Evolutionary conservation across 148 eudicot species (phyloP).

Genomic region (Limonium bicolor): DNA sequence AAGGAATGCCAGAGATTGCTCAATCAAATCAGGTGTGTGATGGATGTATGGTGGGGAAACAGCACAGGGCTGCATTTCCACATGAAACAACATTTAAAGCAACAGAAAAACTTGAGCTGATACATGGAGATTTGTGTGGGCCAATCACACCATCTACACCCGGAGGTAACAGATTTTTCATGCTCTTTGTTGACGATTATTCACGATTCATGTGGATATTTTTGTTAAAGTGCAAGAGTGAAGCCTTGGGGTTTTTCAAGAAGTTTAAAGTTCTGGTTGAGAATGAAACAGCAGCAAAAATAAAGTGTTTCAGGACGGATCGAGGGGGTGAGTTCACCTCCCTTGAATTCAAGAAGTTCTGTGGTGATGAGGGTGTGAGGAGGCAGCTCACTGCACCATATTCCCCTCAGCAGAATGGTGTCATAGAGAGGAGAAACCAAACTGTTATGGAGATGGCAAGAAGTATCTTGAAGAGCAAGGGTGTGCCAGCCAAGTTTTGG

Average conservation of each 20-base stretch:
- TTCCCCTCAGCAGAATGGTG: constrained; percentile 8
- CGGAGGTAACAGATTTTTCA: background rate
- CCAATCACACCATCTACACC: too few relatives aligned
- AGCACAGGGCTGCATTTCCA: too few relatives aligned
- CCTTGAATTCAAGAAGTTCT: background rate
- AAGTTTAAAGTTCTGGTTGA: background rate
- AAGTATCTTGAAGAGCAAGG: too few relatives aligned
- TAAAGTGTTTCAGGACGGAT: background rate
- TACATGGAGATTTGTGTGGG: too few relatives aligned
- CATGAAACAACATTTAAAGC: too few relatives aligned
- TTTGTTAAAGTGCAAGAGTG: background rate
- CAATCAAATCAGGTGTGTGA: too few relatives aligned
- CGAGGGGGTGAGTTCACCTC: background rate
- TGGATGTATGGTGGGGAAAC: too few relatives aligned
- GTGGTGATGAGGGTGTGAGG: background rate
- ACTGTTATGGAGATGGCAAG: too few relatives aligned
- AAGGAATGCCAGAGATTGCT: too few relatives aligned
- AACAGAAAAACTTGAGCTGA: too few relatives aligned
- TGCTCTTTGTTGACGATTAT: background rate
- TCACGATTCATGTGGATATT: background rate
- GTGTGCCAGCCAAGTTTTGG: too few relatives aligned
- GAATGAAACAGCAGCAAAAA: background rate
- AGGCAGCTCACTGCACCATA: constrained; percentile 6
- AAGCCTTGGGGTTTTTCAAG: background rate
- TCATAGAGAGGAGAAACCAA: constrained; percentile 1